Percentiles rank a stretch among this genome's conserved stretches.
Conservation (phyloP, 441 rosid species). For the Mallotus repandus region DNA sequence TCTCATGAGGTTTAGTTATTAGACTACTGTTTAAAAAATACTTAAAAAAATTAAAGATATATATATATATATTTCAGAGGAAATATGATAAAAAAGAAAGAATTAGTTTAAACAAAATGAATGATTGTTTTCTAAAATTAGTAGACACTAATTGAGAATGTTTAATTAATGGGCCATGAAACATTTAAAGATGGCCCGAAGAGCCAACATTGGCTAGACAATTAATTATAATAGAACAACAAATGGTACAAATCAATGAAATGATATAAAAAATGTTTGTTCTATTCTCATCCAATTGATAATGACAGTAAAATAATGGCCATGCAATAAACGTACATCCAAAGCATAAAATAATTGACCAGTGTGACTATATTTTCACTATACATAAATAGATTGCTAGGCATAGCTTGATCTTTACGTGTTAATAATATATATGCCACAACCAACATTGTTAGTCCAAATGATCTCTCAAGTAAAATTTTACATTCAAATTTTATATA, state of each 20-base stretch:
- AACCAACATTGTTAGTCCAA: too few species aligned
- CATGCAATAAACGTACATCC: slow-evolving; percentile 16
- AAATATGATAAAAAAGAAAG: too few species aligned
- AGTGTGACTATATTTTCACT: too few species aligned
- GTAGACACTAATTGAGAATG: not conserved
- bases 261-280: not conserved
- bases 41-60: too few species aligned
- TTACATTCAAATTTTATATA: too few species aligned
- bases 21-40: too few species aligned
- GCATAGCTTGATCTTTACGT: slow-evolving; percentile 18
- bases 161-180: slow-evolving; percentile 10
- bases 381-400: too few species aligned
- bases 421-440: not conserved
- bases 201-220: slow-evolving; percentile 16
- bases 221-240: not conserved
- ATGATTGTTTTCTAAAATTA: not conserved
- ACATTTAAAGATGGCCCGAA: slow-evolving; percentile 6
- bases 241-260: not conserved
- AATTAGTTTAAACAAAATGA: too few species aligned
- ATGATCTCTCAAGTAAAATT: too few species aligned
- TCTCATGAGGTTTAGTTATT: too few species aligned
- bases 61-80: too few species aligned
- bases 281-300: not conserved
- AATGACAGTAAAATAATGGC: not conserved
- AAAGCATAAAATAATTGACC: slow-evolving; percentile 6